Conservation (phyloP, 192 early-diverging fungal species). For the Podila epicladia region DNA sequence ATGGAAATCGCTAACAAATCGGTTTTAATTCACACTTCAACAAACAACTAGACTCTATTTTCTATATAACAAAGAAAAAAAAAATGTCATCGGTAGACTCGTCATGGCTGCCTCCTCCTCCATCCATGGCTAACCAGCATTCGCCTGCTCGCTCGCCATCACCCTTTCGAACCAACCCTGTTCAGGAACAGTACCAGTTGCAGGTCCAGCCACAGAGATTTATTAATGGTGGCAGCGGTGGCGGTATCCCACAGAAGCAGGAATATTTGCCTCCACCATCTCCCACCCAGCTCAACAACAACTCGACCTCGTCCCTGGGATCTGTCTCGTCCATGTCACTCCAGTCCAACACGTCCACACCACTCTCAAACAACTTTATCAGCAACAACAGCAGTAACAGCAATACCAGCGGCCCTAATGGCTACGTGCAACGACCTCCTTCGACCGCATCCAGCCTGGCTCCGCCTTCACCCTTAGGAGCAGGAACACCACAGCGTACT, state of each 20-base stretch:
- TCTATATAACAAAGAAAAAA: not conserved
- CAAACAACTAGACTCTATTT: not conserved
- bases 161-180: conserved; percentile 9
- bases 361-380: not conserved
- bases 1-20: not conserved
- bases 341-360: conserved; percentile 20
- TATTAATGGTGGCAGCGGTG: not conserved
- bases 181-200: conserved; percentile 1
- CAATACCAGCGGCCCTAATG: not conserved
- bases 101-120: conserved; percentile 16
- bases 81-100: not conserved
- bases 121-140: not conserved
- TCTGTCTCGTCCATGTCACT: conserved; percentile 10
- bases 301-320: conserved; percentile 15
- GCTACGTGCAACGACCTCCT: conserved; percentile 4
- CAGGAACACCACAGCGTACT: conserved; percentile 10
- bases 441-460: not conserved
- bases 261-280: conserved; percentile 8
- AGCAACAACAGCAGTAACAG: not conserved
- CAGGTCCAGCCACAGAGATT: not conserved
- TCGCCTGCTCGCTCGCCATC: conserved; percentile 8
- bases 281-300: conserved; percentile 2
- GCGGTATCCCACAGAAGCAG: conserved; percentile 5
- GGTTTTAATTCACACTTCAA: not conserved
- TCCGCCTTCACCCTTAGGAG: conserved; percentile 10